Evolutionary conservation across 139 green algal species (phyloP), one percentile per base, ranked within the genome.

Genomic region (Diplosphaera chodatii): DNA sequence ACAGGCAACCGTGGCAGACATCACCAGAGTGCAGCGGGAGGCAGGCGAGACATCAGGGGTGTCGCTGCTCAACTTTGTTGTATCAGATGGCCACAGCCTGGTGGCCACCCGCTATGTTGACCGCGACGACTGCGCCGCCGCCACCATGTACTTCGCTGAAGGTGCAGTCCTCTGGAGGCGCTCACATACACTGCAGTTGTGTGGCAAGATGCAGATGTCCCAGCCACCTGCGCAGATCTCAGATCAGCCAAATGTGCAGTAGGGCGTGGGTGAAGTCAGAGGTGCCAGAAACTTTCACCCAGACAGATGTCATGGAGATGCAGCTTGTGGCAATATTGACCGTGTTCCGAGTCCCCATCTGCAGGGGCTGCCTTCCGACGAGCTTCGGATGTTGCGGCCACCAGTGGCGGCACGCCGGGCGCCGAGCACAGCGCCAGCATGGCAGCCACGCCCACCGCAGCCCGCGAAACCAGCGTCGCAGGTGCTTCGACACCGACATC

Each of bases 21-120:
- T 89, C 29, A 67, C 69, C 18, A 40, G 27, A 15, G 67, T 88
- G 1, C 87, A 93, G 74, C 37, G 67, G 1, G 73, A 84, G 41
- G 65, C 79, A 22, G 88, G 83, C 30, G 75, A 92, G 30, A 76
- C 56, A n/a, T n/a, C n/a, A 20, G 81, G 84, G 30, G 73, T 78
- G 13, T 92, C 83, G 25, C 84, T 98, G 56, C 87, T 98, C 37
- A 98, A 98, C 81, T 98, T 91, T 74, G 88, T 93, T 0, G 82
- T 98, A 16, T 90, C 84, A 6, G 94, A 98, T 69, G 94, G 94
- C 28, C 37, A 41, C 33, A 91, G 84, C 16, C 79, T 97, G 40
- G 76, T 98, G 0, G 91, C 92, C 48, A 97, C 94, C 23, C 88
- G 93, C 55, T 98, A 88, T 77, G 88, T 90, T 13, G 83, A 71